Percentiles rank a stretch among this genome's conserved stretches.
These are phyloP conservation scores for Capniomyces stellatus DNA, from an alignment of 371 early-diverging fungal species.

Conservation along the genomic window DNA sequence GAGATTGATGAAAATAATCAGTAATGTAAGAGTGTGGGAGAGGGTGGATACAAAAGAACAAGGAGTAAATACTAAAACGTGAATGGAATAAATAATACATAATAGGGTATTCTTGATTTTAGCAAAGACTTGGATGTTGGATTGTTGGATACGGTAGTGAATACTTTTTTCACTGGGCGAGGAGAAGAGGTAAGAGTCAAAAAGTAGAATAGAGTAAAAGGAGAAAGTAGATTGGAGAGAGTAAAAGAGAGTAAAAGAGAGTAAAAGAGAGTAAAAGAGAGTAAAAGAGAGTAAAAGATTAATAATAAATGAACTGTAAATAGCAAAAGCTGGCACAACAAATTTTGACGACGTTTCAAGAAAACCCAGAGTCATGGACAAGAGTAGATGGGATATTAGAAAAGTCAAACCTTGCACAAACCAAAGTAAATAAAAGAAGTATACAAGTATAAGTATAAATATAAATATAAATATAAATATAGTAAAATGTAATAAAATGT, in stretches of 20 bases:
- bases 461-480: not conserved
- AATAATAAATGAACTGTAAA: too few species aligned
- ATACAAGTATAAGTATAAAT: not conserved
- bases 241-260: not conserved
- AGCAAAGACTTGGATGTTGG: conserved; percentile 66
- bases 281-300: not conserved
- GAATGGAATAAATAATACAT: too few species aligned
- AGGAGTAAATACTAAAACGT: too few species aligned
- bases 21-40: too few species aligned
- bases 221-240: not conserved
- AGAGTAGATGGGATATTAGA: conserved; percentile 89
- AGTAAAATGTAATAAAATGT: not conserved
- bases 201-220: not conserved
- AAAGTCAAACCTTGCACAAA: conserved; percentile 53
- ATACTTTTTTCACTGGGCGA: conserved; percentile 44
- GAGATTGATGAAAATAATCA: too few species aligned
- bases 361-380: conserved; percentile 94
- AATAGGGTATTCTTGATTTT: conserved; percentile 79
- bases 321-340: conserved; percentile 72
- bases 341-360: conserved; percentile 83
- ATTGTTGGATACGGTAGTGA: conserved; percentile 78
- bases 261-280: not conserved
- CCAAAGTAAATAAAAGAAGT: conserved; percentile 89
- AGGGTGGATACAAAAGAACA: too few species aligned
- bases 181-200: conserved; percentile 48